Conservation (phyloP, 2,329 filamentous ascomycete species). For the Claviceps sp. region DNA sequence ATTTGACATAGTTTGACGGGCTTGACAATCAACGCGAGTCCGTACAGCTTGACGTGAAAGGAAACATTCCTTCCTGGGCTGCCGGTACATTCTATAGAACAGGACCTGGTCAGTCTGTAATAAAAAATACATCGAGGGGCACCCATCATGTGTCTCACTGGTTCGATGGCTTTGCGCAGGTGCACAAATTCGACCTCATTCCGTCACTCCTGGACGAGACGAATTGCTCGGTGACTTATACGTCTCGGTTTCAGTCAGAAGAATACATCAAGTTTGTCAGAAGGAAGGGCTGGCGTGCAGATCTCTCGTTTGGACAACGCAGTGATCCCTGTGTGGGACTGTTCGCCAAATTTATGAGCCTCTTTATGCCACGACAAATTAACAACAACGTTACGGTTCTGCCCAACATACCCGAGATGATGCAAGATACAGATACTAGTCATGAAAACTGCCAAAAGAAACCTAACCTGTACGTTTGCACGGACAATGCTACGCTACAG, state of each 20-base stretch:
- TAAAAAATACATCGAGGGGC: conserved; percentile 45
- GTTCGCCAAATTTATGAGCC: conserved; percentile 56
- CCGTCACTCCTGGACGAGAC: conserved; percentile 18
- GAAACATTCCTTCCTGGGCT: conserved; percentile 56
- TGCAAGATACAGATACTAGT: conserved; percentile 3
- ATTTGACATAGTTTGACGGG: conserved; percentile 46
- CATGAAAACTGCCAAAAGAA: conserved; percentile 22
- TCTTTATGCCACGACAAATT: conserved; percentile 31
- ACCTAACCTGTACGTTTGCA: conserved; percentile 9
- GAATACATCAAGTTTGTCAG: conserved; percentile 46
- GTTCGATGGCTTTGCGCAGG: conserved; percentile 66
- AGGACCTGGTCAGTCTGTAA: conserved; percentile 52
- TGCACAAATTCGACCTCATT: conserved; percentile 60
- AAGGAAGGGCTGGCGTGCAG: conserved; percentile 40
- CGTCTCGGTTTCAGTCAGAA: conserved; percentile 56
- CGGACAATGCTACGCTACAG: conserved; percentile 43
- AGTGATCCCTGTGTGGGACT: conserved; percentile 62
- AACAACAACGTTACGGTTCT: conserved; percentile 55
- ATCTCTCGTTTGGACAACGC: conserved; percentile 55
- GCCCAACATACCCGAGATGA: conserved; percentile 47
- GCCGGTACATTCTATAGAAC: conserved; percentile 63
- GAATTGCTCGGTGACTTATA: conserved; percentile 44
- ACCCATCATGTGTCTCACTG: conserved; percentile 55
- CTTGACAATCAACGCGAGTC: conserved; percentile 53
- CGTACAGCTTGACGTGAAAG: conserved; percentile 48